Evolutionary conservation across 208 protist species (phyloP), one percentile per base, ranked within the genome.

Genomic region (Zelonia costaricensis): DNA sequence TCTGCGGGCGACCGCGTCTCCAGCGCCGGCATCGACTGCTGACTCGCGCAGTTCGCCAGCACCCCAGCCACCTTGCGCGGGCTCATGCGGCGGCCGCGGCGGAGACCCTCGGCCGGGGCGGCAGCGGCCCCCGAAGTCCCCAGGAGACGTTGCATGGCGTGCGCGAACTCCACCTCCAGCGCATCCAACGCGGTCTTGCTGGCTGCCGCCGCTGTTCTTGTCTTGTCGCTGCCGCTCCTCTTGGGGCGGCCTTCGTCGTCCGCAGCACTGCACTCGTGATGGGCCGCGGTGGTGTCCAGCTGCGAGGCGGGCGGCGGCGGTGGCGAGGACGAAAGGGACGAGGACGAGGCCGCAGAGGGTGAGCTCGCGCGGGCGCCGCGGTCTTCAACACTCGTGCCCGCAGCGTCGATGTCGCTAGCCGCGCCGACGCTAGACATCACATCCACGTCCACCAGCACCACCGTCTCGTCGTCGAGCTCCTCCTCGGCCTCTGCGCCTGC

Each of bases 41-140:
- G 59, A 35, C 80, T 76, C 38, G 54, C 77, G 35, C 75, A 44
- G 46, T 76, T 70, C 39, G 57, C 44, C 18, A 88, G 78, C 20
- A 84, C 64, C 4, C 62, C 66, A 23, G 62, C 56, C 20, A 88
- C 65, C 58, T 78, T 67, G n/a, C 81, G 78, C 16, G 79, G 83
- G 56, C 88, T 78, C 88, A 95, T 92, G 25, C 82, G 82, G 40
- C 59, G 74, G 23, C 84, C 83, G 9, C 59, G 53, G 13, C 81
- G 78, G 23, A 95, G 78, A 2, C 85, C 88, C 20, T 55, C 62
- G 27, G 91, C 79, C n/a, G n/a, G n/a, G n/a, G n/a, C n/a, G n/a
- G n/a, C n/a, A n/a, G n/a, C 15, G 60, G 59, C 3, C 42, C 36
- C 62, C 8, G 62, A 58, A 22, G 77, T 58, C 0, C 78, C 81